These are phyloP conservation scores for Plantago elongata DNA, from an alignment of 257 asterid species.

Conservation along the genomic window DNA sequence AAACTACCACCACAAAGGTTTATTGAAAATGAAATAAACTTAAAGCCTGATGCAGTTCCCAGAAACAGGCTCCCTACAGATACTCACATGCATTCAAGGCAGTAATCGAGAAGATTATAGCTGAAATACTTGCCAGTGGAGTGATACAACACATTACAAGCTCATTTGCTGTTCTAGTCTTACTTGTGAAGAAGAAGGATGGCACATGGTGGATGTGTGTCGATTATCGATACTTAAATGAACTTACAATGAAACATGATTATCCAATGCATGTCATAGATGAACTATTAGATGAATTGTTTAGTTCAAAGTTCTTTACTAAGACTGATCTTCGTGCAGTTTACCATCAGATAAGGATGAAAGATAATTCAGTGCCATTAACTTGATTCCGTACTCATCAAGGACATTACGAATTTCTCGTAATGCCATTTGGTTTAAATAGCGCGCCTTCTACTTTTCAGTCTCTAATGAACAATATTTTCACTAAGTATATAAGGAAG, in stretches of 20 bases:
- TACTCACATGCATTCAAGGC: neutral
- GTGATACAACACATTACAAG: neutral
- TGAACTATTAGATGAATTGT: conserved; percentile 19
- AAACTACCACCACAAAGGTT: neutral
- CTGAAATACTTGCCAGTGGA: neutral
- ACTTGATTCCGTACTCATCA: conserved; percentile 12
- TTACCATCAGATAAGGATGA: neutral
- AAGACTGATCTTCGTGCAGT: conserved; percentile 5
- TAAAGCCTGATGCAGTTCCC: neutral
- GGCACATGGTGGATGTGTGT: neutral
- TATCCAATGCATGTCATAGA: conserved; percentile 15
- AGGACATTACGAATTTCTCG: conserved; percentile 14
- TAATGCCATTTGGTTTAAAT: conserved; percentile 14
- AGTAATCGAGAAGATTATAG: neutral
- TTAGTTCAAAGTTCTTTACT: neutral
- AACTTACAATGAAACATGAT: neutral
- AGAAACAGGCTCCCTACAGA: neutral
- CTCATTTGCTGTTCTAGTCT: neutral
- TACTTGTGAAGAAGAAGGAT: neutral
- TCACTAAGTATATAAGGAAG: neutral
- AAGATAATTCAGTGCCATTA: neutral
- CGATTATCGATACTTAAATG: neutral
- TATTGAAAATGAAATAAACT: neutral
- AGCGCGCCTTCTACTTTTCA: conserved; percentile 19
- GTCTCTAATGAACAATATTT: conserved; percentile 5